Conservation (phyloP, 495 filamentous ascomycete genomes). For the Glarea lozoyensis region DNA sequence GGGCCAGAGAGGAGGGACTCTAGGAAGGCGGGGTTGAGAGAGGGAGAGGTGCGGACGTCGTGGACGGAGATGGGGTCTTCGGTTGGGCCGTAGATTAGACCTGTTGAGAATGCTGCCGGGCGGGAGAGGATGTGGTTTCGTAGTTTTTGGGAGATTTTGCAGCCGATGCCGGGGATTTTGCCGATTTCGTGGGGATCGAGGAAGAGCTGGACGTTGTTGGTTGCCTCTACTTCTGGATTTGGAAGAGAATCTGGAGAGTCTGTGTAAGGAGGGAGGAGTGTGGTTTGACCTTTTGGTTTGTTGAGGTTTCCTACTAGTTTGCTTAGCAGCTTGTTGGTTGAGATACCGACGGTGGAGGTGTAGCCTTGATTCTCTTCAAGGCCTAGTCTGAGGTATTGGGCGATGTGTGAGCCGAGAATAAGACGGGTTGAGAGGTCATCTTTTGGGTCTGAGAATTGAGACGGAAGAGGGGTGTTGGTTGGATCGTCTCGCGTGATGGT, state of each 20-base stretch:
- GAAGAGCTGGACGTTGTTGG: slow-evolving; percentile 53
- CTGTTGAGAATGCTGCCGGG: slow-evolving; percentile 28
- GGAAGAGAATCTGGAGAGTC: slow-evolving; percentile 5
- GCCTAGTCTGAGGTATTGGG: slow-evolving; percentile 55
- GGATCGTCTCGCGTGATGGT: neutral
- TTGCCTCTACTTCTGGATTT: slow-evolving; percentile 10
- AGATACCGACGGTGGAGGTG: slow-evolving; percentile 78
- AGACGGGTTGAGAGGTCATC: slow-evolving; percentile 42
- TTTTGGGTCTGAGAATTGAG: neutral
- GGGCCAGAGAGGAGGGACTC: slow-evolving; percentile 59
- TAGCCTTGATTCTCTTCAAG: slow-evolving; percentile 76
- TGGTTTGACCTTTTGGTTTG: slow-evolving; percentile 81
- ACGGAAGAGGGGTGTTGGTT: slow-evolving; percentile 3
- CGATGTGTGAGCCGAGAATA: slow-evolving; percentile 65
- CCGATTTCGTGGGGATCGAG: slow-evolving; percentile 70
- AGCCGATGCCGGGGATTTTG: slow-evolving; percentile 80
- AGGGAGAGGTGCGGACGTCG: slow-evolving; percentile 51
- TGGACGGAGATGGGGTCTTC: slow-evolving; percentile 53
- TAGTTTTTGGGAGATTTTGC: slow-evolving; percentile 63
- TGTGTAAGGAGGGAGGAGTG: slow-evolving; percentile 58
- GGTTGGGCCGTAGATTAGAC: slow-evolving; percentile 33
- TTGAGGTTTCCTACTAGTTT: slow-evolving; percentile 79
- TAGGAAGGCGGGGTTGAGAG: slow-evolving; percentile 50
- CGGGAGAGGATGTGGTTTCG: slow-evolving; percentile 48
- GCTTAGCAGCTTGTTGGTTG: slow-evolving; percentile 73